Evolutionary conservation across 306 rosid species (phyloP).

Genomic region (Dalbergia cochinchinensis): DNA sequence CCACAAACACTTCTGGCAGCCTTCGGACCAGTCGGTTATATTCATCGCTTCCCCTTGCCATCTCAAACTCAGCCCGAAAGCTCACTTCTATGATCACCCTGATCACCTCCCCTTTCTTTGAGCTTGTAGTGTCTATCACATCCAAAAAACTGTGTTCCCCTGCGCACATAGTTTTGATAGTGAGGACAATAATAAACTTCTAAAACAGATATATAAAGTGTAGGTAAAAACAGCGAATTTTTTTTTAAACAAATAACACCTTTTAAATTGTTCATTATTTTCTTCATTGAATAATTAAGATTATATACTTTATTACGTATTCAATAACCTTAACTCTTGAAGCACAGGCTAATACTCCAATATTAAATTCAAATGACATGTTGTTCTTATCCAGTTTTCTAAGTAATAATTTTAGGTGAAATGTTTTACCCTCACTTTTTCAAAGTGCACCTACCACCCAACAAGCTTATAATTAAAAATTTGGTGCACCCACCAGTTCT

Average conservation of each 20-base stretch:
- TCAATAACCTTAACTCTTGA: too few relatives aligned
- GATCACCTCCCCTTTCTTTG: constrained; percentile 63
- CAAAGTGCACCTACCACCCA: constrained; percentile 2
- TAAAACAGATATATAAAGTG: too few relatives aligned
- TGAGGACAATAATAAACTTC: background rate
- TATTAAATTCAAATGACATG: background rate
- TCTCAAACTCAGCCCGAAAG: constrained; percentile 82
- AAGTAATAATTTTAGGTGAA: background rate
- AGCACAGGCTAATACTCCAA: background rate
- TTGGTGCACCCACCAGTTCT: background rate
- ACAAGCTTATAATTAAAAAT: background rate
- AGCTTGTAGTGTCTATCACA: constrained; percentile 63
- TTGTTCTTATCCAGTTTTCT: background rate
- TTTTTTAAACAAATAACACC: too few relatives aligned
- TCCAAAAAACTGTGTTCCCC: constrained; percentile 84
- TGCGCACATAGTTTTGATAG: constrained; percentile 35
- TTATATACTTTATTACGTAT: too few relatives aligned
- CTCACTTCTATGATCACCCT: constrained; percentile 80
- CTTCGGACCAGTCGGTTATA: constrained; percentile 61
- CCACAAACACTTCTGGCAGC: constrained; percentile 84
- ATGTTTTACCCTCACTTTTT: background rate
- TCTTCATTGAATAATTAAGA: too few relatives aligned
- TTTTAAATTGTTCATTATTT: too few relatives aligned
- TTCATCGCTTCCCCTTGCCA: constrained; percentile 73
- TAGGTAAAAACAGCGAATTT: too few relatives aligned